Evolutionary conservation across 176 grass and related monocot species (phyloP), one percentile per base, ranked within the genome.

Genomic region (Carex myosuroides): DNA sequence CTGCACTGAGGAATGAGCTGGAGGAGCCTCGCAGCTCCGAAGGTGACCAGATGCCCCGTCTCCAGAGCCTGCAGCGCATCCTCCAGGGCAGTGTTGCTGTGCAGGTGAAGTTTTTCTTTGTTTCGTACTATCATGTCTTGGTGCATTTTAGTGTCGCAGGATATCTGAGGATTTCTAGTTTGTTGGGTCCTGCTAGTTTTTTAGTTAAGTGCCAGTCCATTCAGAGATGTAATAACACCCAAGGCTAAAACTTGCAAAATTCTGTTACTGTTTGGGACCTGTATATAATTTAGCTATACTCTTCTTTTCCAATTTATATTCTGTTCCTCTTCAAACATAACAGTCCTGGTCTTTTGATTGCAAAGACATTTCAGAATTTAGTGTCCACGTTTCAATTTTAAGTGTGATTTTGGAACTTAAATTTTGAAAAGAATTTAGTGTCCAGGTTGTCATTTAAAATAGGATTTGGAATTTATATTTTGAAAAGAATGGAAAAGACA

Each of bases 11-110:
- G 84, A 99, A 93, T 86, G 96, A 99, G 67, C 91, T 98, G 81
- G 96, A 98, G 86, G 96, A 98, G 84, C 96, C 96, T 9, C 89
- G 96, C 33, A 98, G 96, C 88, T 95, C 92, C 35, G 96, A 98
- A 86, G 93, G 92, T 57, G 96, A 98, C 81, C 96, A 98, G 80
- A 78, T 95, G 58, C 96, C 96, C 60, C 92, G 96, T 56, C 96
- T 99, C 79, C 96, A 99, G 86, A 99, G 97, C 81, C 75, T 99
- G 71, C 97, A 99, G 70, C 90, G 97, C 59, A 99, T 99, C 86
- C 93, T 99, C 22, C 97, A 99, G 93, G 93, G 97, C 71, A 99
- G 97, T 88, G 97, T 99, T 53, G 97, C 93, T 59, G 97, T 99
- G 84, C 97, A 99, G 88, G 97, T 99, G 86, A 91, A 75, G 85